Evolutionary conservation across 2,329 filamentous ascomycete genomes (phyloP), one percentile per base, ranked within the genome.

Genomic region (Stachybotrys elegans): DNA sequence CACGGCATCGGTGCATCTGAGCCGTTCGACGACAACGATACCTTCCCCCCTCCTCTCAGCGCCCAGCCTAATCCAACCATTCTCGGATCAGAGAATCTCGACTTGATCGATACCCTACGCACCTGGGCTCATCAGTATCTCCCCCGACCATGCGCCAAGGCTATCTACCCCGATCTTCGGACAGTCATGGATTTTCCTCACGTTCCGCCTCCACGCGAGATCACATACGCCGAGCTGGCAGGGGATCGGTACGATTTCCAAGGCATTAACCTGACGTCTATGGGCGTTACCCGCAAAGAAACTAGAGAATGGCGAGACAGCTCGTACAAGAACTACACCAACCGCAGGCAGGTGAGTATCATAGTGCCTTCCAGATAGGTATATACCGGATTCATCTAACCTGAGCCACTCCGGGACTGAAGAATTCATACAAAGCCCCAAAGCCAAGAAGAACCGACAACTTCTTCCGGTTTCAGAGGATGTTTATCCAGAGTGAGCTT

Each of bases 321-420:
- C 13, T 75, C 70, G 1, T 84, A 81, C 53, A 70, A 58, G 42
- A 84, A 83, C 52, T 83, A 82, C 49, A 71, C 72, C 22, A 83
- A 81, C 55, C 58, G 68, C n/a, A 43, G 49, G 4, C 62, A 66
- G 4, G 73, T n/a, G n/a, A n/a, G n/a, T n/a, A n/a, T n/a, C n/a
- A n/a, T n/a, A n/a, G n/a, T n/a, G n/a, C n/a, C n/a, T n/a, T n/a
- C n/a, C n/a, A n/a, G 17, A 20, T 29, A n/a, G n/a, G n/a, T n/a
- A n/a, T n/a, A n/a, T n/a, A n/a, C n/a, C n/a, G n/a, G n/a, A n/a
- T n/a, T n/a, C n/a, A n/a, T n/a, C n/a, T n/a, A n/a, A n/a, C n/a
- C n/a, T n/a, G n/a, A n/a, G n/a, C n/a, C n/a, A n/a, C n/a, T n/a
- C n/a, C n/a, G n/a, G n/a, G n/a, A n/a, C n/a, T n/a, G n/a, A n/a